Evolutionary conservation across 139 green algal species (phyloP).

Genomic region (Micractinium sp.): DNA sequence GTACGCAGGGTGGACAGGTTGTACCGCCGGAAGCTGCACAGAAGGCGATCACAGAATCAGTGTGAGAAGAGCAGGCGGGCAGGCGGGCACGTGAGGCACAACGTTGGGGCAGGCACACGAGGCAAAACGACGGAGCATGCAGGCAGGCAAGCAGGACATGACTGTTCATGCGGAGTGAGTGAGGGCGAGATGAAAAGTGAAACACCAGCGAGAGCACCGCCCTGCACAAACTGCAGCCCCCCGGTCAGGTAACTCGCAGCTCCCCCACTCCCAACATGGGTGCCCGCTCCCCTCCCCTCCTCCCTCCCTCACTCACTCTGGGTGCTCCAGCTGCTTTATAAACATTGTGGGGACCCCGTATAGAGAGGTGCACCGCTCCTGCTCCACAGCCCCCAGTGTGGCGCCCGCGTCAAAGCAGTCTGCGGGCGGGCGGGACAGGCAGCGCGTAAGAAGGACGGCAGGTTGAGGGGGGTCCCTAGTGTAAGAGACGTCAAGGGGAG

Average conservation of each 20-base stretch:
- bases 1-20: conserved; percentile 35
- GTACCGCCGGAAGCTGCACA: conserved; percentile 10
- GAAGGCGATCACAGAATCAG: not conserved
- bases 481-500: not conserved
- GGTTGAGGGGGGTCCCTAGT: too few relatives aligned
- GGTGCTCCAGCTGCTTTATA: conserved; percentile 30
- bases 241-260: too few relatives aligned
- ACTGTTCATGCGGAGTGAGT: too few relatives aligned
- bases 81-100: not conserved
- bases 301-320: conserved; percentile 12
- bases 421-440: not conserved
- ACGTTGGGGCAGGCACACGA: not conserved
- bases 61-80: not conserved
- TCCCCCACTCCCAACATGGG: too few relatives aligned
- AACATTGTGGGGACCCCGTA: conserved; percentile 45
- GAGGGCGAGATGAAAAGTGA: too few relatives aligned
- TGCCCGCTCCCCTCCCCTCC: not conserved
- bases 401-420: conserved; percentile 31
- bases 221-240: too few relatives aligned
- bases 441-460: not conserved
- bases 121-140: too few relatives aligned
- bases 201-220: too few relatives aligned
- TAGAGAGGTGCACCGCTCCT: conserved; percentile 39
- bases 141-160: too few relatives aligned
- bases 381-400: conserved; percentile 31